Evolutionary conservation across 345 rosid species (phyloP).

Genomic region (Eucalyptus shirleyi): DNA sequence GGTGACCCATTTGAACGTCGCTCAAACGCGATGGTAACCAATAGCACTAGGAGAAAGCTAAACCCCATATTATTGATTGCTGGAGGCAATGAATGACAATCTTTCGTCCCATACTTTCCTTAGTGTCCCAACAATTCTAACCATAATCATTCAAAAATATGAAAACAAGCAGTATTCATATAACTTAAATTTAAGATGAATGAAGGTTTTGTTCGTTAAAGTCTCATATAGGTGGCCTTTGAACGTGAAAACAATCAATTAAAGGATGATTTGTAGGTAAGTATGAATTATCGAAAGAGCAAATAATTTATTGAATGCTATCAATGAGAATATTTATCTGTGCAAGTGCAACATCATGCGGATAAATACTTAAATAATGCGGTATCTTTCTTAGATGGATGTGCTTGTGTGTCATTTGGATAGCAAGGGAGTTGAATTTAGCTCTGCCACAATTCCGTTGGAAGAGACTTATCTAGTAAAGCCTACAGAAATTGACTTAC

Average conservation of each 20-base stretch:
- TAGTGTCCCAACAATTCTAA: background rate
- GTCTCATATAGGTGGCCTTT: background rate
- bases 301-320: background rate
- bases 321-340: too few species aligned
- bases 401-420: too few species aligned
- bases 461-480: too few species aligned
- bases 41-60: background rate
- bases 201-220: background rate
- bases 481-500: too few species aligned
- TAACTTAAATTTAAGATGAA: background rate
- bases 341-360: too few species aligned
- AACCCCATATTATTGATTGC: background rate
- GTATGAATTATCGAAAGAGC: background rate
- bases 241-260: background rate
- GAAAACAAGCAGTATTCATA: too few species aligned
- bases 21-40: too few species aligned
- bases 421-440: background rate
- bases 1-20: too few species aligned
- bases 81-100: background rate
- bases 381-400: too few species aligned
- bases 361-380: rapidly evolving
- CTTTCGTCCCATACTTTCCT: background rate
- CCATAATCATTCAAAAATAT: background rate
- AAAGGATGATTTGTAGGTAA: background rate
- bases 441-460: background rate